phyloP scores from a whole-genome alignment of 306 rosid species.

The Oemleria cerasiformis region DNA sequence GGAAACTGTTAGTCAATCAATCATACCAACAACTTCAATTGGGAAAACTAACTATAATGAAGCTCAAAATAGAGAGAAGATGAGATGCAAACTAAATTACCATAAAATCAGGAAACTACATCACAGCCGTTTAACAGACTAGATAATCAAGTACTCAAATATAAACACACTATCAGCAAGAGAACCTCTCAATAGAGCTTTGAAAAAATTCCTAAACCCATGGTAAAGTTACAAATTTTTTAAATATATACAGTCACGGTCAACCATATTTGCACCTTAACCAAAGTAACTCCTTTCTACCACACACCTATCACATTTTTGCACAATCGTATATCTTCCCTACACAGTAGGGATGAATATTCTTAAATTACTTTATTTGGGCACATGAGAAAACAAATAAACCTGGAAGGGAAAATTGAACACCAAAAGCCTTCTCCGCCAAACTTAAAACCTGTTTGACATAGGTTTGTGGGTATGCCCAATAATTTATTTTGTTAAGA shows the following conservation, averaged over 20 bases:
- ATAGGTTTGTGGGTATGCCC: no score
- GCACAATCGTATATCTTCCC: not conserved
- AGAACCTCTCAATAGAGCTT: not conserved
- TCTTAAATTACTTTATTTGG: not conserved
- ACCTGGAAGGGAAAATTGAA: not conserved
- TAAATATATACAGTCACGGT: no score
- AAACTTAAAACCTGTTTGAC: no score
- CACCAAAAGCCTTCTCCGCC: not conserved
- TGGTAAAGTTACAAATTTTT: no score
- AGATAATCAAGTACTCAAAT: not conserved
- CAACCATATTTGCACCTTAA: not conserved
- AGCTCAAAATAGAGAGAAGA: not conserved
- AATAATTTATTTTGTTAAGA: no score
- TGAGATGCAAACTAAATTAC: not conserved
- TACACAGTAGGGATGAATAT: no score
- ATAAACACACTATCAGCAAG: not conserved
- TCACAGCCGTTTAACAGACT: not conserved
- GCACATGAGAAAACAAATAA: not conserved
- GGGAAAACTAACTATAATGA: not conserved
- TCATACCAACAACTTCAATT: not conserved
- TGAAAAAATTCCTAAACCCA: not conserved
- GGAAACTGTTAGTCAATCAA: conserved; percentile 7
- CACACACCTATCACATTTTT: not conserved
- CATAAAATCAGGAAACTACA: not conserved
- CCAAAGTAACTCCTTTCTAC: not conserved